phyloP scores from a whole-genome alignment of 2,329 filamentous ascomycete genomes.

The Pestalotiopsis sp. region DNA sequence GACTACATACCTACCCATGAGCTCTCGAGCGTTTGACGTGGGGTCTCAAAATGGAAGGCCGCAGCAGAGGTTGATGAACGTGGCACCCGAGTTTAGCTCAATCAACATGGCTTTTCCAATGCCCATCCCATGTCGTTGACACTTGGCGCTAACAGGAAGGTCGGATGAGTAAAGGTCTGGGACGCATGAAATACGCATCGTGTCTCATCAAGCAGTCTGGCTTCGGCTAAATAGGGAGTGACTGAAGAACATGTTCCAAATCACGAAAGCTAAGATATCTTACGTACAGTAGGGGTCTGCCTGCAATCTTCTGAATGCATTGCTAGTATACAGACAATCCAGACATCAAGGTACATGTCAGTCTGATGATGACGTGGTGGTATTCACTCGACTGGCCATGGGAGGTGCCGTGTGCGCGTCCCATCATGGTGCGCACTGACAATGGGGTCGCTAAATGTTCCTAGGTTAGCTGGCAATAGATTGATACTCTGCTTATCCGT shows the following conservation, averaged over 20 bases:
- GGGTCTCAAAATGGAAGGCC: slow-evolving; percentile 4
- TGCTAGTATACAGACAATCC: too few species aligned
- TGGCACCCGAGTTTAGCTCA: slow-evolving; percentile 18
- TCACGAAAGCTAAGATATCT: background rate
- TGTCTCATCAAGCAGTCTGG: background rate
- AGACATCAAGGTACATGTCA: too few species aligned
- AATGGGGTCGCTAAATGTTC: background rate
- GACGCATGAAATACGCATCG: background rate
- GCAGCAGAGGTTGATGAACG: slow-evolving; percentile 13
- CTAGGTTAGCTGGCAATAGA: background rate
- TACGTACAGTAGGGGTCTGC: background rate
- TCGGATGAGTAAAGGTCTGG: background rate
- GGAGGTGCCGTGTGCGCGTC: background rate
- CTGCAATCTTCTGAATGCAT: background rate
- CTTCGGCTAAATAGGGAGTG: background rate
- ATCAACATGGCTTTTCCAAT: slow-evolving; percentile 1
- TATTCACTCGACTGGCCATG: background rate
- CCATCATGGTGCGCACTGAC: background rate
- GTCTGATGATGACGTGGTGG: background rate
- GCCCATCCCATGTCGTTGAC: background rate
- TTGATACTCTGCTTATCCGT: background rate
- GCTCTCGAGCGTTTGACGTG: background rate
- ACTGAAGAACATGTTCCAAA: background rate
- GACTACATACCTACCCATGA: background rate
- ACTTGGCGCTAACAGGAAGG: slow-evolving; percentile 4